These are phyloP conservation scores for Penicillium roqueforti DNA, from an alignment of 495 filamentous ascomycete genomes.

Conservation along the genomic window DNA sequence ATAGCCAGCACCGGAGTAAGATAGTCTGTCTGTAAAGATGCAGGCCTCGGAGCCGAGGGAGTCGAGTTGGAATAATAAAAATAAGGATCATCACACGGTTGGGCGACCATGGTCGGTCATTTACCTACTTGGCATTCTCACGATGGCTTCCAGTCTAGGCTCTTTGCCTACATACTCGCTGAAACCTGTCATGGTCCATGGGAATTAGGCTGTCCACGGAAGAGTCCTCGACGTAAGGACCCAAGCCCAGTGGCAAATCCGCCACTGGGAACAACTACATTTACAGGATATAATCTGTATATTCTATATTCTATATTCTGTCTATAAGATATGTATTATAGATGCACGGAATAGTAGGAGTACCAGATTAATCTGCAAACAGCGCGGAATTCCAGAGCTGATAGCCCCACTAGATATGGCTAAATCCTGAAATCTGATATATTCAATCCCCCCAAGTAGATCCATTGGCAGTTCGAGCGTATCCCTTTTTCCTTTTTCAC, in stretches of 20 bases:
- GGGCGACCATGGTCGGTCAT: slow-evolving; percentile 12
- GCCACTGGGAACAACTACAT: not conserved
- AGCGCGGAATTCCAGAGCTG: not conserved
- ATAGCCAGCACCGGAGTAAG: not conserved
- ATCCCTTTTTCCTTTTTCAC: not conserved
- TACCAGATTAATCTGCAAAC: not conserved
- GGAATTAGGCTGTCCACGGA: not conserved
- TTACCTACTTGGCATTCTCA: not conserved
- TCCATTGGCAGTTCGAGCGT: not conserved
- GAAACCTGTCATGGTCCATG: not conserved
- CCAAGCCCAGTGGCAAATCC: slow-evolving; percentile 2
- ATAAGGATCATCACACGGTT: not conserved
- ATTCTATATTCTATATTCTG: no score
- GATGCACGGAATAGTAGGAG: no score
- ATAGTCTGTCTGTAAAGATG: no score
- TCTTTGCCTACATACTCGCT: not conserved
- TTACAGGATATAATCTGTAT: no score
- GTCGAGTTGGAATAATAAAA: not conserved
- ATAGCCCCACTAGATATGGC: not conserved
- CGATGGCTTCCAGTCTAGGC: not conserved
- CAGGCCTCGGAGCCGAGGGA: not conserved
- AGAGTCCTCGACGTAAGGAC: slow-evolving; percentile 11
- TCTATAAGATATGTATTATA: no score
- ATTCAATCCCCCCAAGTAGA: not conserved
- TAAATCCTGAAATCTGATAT: not conserved